Base-by-base conservation (phyloP, 2,329 filamentous ascomycete genomes). In the Tolypocladium sp. region DNA sequence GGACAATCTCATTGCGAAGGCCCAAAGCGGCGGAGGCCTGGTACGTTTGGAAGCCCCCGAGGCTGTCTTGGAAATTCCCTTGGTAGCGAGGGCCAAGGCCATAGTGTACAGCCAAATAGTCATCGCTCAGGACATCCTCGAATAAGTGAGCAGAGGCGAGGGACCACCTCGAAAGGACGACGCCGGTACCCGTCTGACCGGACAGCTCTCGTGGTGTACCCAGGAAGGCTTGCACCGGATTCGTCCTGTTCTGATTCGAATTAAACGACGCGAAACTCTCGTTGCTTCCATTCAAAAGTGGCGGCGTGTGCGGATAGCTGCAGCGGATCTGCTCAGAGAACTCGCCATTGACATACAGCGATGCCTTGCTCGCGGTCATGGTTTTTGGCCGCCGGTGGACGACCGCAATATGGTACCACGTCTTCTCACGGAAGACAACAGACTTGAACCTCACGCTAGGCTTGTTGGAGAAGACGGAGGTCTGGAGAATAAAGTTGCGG, bases 1-100 rank as follows among this genome's bases (percentile, higher is more conserved):
- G 90, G 42, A 96, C 81, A 57, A 92, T 85, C 69, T 99, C 94
- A 67, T 97, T 97, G 53, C 93, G 88, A 57, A 97, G 81, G 60
- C 95, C 94, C 44, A 99, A 77, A 58, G 90, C 87, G 9, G 94
- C 93, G 1, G 94, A 97, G 8, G 94, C 93, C 67, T 90, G 86
- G 70, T 99, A 99, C 0, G 95, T 99, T 69, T 97, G 92, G 68
- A 99, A 96, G 2, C 92, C 93, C 6, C 95, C 94, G 17, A 99
- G 81, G 65, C 91, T 94, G 69, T 99, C 94, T 73, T 99, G 94
- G 66, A 96, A 96, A 70, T 99, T 99, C 20, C 94, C 94, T 68
- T 91, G 88, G 66, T 99, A 99, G 55, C 91, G 86, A 30, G 92
- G 89, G 0, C 94, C 93, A 22, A 99, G 85, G 56, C 92, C 90